These are phyloP conservation scores for Puccinia brachypodii DNA, from an alignment of 1,284 basidiomycete species.

Conservation along the genomic window DNA sequence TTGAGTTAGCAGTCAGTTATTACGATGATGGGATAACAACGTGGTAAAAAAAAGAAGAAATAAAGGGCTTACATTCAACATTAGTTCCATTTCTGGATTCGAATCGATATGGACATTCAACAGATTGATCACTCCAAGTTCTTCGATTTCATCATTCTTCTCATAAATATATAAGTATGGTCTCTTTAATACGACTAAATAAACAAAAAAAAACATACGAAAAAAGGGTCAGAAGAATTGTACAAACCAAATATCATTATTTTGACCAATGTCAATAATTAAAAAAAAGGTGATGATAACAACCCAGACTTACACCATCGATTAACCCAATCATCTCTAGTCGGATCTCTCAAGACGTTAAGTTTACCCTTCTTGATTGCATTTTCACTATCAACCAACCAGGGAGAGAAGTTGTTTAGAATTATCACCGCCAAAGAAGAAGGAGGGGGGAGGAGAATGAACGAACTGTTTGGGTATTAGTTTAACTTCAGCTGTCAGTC, in stretches of 20 bases:
- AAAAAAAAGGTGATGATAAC: not conserved
- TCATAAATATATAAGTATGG: conserved; percentile 87
- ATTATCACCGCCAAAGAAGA: not conserved
- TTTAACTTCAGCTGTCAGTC: conserved; percentile 35
- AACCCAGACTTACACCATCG: conserved; percentile 43
- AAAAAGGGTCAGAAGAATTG: conserved; percentile 74
- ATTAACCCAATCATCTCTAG: conserved; percentile 45
- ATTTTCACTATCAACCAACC: conserved; percentile 27
- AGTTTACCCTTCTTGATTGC: conserved; percentile 40
- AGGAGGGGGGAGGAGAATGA: not conserved
- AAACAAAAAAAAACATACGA: conserved; percentile 73
- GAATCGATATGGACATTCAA: conserved; percentile 78
- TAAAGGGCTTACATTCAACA: conserved; percentile 71
- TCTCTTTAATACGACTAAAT: conserved; percentile 56
- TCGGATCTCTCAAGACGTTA: conserved; percentile 45
- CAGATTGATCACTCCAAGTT: conserved; percentile 79
- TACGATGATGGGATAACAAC: not conserved
- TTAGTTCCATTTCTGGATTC: conserved; percentile 78
- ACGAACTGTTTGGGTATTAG: conserved; percentile 37
- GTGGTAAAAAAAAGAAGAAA: not conserved
- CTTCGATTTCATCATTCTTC: conserved; percentile 76
- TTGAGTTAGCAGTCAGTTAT: not conserved
- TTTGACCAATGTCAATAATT: conserved; percentile 61
- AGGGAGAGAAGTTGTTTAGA: not conserved
- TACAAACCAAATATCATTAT: conserved; percentile 69